A percentile compares a stretch with the other conserved stretches of the same genome.
Conservation (phyloP, 495 filamentous ascomycete species). For the Filosporella fistucella region DNA sequence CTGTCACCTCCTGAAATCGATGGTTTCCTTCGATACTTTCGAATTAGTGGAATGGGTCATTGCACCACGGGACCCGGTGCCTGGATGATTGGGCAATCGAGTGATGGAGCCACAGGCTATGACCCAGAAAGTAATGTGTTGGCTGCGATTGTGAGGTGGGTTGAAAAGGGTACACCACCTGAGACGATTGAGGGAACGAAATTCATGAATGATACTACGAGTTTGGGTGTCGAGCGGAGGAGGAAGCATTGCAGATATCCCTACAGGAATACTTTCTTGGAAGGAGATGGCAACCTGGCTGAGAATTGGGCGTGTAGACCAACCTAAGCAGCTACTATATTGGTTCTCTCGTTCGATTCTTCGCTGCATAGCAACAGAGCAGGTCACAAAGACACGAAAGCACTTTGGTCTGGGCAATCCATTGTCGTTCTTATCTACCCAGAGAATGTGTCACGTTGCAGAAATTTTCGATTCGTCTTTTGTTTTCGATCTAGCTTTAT, state of each 20-base stretch:
- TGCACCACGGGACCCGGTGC: constrained; percentile 46
- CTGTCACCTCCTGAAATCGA: constrained; percentile 38
- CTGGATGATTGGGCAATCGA: constrained; percentile 43
- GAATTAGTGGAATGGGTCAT: constrained; percentile 48
- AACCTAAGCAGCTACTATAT: too few relatives aligned
- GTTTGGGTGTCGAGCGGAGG: constrained; percentile 26
- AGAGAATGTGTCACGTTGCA: too few relatives aligned
- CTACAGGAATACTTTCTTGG: too few relatives aligned
- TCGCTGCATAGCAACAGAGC: too few relatives aligned
- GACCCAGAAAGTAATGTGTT: constrained; percentile 37
- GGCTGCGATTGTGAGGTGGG: constrained; percentile 55
- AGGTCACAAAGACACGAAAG: too few relatives aligned
- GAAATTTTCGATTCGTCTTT: too few relatives aligned
- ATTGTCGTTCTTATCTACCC: too few relatives aligned
- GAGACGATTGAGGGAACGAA: constrained; percentile 50
- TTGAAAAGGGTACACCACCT: constrained; percentile 52
- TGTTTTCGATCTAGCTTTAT: too few relatives aligned
- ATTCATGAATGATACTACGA: constrained; percentile 35
- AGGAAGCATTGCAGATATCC: constrained; percentile 37
- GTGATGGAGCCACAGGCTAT: constrained; percentile 24
- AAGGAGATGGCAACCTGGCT: too few relatives aligned
- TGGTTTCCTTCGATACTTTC: constrained; percentile 57
- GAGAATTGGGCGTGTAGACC: too few relatives aligned
- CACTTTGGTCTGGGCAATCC: too few relatives aligned
- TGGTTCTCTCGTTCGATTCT: too few relatives aligned